These are phyloP conservation scores for Fusarium sterilihyphosum DNA, from an alignment of 2,329 filamentous ascomycete species.

Conservation along the genomic window DNA sequence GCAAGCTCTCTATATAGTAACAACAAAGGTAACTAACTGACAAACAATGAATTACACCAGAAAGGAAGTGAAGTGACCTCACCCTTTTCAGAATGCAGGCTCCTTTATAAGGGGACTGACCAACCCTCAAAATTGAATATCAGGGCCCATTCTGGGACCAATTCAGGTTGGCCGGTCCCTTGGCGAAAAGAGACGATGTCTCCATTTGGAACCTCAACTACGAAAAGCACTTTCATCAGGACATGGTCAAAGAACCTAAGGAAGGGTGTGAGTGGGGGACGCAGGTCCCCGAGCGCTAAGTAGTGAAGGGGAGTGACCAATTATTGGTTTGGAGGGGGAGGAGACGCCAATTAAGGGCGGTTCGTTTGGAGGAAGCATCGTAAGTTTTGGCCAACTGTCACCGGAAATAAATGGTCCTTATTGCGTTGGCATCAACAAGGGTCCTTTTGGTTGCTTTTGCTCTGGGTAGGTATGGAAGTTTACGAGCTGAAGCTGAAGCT, in stretches of 20 bases:
- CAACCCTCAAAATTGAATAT: constrained; percentile 34
- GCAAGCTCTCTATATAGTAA: constrained; percentile 31
- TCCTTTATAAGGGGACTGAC: constrained; percentile 32
- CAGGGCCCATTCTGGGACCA: constrained; percentile 1
- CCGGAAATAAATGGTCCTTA: not conserved
- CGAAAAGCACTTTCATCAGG: constrained; percentile 17
- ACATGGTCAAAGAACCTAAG: not conserved
- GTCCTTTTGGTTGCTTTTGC: not conserved
- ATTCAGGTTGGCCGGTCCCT: constrained; percentile 12
- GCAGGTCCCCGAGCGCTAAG: constrained; percentile 24
- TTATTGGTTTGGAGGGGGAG: constrained; percentile 15
- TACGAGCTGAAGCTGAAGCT: not conserved
- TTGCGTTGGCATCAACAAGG: not conserved
- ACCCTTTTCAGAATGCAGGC: constrained; percentile 9
- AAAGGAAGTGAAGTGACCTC: constrained; percentile 1
- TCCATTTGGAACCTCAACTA: constrained; percentile 3
- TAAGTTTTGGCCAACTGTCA: not conserved
- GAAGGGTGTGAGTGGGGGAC: constrained; percentile 12
- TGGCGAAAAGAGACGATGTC: constrained; percentile 23
- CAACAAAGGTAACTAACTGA: constrained; percentile 1
- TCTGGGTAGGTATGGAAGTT: not conserved
- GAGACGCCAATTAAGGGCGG: constrained; percentile 21
- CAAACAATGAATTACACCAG: not conserved
- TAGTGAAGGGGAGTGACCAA: constrained; percentile 19
- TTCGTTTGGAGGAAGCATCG: constrained; percentile 7